Percentiles rank a stretch among this genome's conserved stretches.
These are phyloP conservation scores for Podospora tetraspora DNA, from an alignment of 495 filamentous ascomycete genomes.

Conservation along the genomic window DNA sequence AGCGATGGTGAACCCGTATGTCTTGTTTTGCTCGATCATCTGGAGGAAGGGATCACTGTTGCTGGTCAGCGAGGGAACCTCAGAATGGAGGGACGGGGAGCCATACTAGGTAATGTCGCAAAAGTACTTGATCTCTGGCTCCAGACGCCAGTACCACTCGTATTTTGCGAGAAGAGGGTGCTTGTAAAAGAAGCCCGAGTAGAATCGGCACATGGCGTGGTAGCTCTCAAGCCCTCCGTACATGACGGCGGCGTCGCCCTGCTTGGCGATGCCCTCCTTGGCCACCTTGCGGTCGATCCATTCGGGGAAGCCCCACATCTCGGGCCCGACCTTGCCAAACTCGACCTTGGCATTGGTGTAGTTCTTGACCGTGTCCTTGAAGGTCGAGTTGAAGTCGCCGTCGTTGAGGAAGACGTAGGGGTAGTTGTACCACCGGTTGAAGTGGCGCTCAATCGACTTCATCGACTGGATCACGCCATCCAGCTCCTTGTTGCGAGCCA, in stretches of 20 bases:
- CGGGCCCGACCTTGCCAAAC: slow-evolving; percentile 87
- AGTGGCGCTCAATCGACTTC: slow-evolving; percentile 97
- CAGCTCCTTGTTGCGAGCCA: slow-evolving; percentile 94
- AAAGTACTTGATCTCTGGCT: slow-evolving; percentile 99
- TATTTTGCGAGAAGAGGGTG: slow-evolving; percentile 93
- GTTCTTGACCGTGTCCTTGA: slow-evolving; percentile 82
- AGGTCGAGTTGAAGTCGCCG: slow-evolving; percentile 88
- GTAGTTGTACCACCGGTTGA: slow-evolving; percentile 99
- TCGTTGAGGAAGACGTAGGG: slow-evolving; percentile 99
- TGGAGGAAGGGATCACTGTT: slow-evolving; percentile 86
- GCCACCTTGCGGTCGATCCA: slow-evolving; percentile 93
- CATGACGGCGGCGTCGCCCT: slow-evolving; percentile 98
- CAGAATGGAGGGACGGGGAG: background rate
- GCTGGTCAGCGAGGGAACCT: background rate
- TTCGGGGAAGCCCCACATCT: slow-evolving; percentile 94
- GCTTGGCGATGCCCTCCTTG: slow-evolving; percentile 90
- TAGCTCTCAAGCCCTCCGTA: slow-evolving; percentile 99
- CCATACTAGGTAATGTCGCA: slow-evolving; percentile 98
- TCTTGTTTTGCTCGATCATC: slow-evolving; percentile 92
- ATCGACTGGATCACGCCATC: slow-evolving; percentile 94
- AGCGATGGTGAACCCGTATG: slow-evolving; percentile 97
- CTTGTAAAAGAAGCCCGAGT: slow-evolving; percentile 98
- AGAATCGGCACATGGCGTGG: slow-evolving; percentile 97
- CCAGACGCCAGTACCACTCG: slow-evolving; percentile 99
- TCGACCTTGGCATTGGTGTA: slow-evolving; percentile 83